These are phyloP conservation scores for Luzula sylvatica DNA, from an alignment of 176 grass and related monocot species.

Conservation along the genomic window DNA sequence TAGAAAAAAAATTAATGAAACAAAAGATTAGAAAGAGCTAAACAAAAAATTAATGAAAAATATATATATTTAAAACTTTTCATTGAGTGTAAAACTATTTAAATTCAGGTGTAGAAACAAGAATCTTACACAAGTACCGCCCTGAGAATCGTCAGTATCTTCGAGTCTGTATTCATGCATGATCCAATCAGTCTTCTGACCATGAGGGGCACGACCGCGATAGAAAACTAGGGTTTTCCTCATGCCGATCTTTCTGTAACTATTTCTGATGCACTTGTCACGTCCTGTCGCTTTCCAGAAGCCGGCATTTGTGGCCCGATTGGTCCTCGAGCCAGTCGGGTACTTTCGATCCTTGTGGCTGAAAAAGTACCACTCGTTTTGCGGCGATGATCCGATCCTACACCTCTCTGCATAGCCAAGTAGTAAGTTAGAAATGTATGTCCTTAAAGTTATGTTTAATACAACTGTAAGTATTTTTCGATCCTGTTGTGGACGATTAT, in stretches of 20 bases:
- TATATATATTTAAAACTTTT: too few relatives aligned
- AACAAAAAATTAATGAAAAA: too few relatives aligned
- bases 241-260: conserved; percentile 96
- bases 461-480: too few relatives aligned
- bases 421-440: not conserved
- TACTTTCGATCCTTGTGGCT: conserved; percentile 99
- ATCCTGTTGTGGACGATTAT: too few relatives aligned
- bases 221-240: conserved; percentile 98
- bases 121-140: conserved; percentile 23
- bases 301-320: conserved; percentile 69
- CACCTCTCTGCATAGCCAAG: conserved; percentile 48
- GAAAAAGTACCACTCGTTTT: conserved; percentile 99
- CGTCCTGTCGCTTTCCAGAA: conserved; percentile 98
- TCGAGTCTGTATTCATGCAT: conserved; percentile 55
- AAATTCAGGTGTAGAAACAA: too few relatives aligned
- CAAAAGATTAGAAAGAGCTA: not conserved
- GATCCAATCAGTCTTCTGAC: conserved; percentile 72
- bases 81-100: too few relatives aligned
- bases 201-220: conserved; percentile 86
- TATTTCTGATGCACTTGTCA: conserved; percentile 98
- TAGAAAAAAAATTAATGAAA: not conserved
- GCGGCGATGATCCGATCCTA: conserved; percentile 69
- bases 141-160: conserved; percentile 47
- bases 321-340: conserved; percentile 89
- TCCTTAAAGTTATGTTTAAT: too few relatives aligned